phyloP scores from a whole-genome alignment of 495 filamentous ascomycete genomes.

The Penicillium herquei region DNA sequence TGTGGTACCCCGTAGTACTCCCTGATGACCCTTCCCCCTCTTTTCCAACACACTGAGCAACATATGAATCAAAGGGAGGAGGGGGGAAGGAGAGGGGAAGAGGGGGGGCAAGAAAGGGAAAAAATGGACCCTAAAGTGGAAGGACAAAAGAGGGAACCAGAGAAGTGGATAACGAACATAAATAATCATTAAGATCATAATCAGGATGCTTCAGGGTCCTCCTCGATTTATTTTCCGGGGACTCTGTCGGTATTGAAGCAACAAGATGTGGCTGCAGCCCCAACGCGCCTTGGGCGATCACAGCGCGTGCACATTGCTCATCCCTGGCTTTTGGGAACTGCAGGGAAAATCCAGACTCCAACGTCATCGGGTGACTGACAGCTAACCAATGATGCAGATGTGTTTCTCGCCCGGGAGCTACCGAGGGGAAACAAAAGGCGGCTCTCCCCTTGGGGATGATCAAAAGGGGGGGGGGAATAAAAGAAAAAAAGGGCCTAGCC shows the following conservation, averaged over 20 bases:
- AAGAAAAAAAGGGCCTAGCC: not conserved
- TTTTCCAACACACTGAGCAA: not conserved
- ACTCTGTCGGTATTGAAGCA: slow-evolving; percentile 8
- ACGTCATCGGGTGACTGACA: slow-evolving; percentile 15
- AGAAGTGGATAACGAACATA: too few relatives aligned
- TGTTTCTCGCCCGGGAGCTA: slow-evolving; percentile 8
- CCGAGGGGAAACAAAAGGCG: slow-evolving; percentile 13
- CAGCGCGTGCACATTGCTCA: slow-evolving; percentile 23
- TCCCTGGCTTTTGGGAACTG: slow-evolving; percentile 23
- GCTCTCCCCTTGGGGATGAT: slow-evolving; percentile 9
- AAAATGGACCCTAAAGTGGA: too few relatives aligned
- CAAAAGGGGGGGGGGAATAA: not conserved
- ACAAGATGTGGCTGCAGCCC: slow-evolving; percentile 38
- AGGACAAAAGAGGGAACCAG: too few relatives aligned
- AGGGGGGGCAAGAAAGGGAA: too few relatives aligned
- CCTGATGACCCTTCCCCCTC: not conserved
- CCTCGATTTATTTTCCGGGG: slow-evolving; percentile 20
- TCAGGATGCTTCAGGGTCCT: not conserved
- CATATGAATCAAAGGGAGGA: not conserved
- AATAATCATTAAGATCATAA: too few relatives aligned
- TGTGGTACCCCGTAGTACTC: not conserved
- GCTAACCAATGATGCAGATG: slow-evolving; percentile 4
- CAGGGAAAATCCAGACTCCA: slow-evolving; percentile 18
- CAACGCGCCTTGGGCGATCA: slow-evolving; percentile 14
- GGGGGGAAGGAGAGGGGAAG: not conserved